Evolutionary conservation across 139 green algal genomes (phyloP).

Genomic region (Volvox reticuliferus): DNA sequence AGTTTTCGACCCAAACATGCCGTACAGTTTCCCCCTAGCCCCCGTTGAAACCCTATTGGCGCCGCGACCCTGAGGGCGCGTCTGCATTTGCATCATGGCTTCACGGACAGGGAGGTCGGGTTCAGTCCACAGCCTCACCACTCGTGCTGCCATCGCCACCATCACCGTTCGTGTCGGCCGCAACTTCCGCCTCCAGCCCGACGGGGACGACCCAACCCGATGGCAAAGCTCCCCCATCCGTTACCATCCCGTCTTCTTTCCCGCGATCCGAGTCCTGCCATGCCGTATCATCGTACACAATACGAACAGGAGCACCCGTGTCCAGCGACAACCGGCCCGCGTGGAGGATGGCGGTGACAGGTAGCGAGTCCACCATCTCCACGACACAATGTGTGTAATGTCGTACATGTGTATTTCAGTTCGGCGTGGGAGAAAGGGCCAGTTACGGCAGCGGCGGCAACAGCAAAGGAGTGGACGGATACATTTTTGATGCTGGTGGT

Average conservation of each 20-base stretch:
- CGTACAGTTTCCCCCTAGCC: too few relatives aligned
- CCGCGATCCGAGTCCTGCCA: background rate
- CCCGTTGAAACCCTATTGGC: too few relatives aligned
- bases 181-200: background rate
- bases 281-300: slow-evolving; percentile 47
- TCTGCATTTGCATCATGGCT: too few relatives aligned
- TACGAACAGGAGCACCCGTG: slow-evolving; percentile 29
- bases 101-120: too few relatives aligned
- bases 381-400: too few relatives aligned
- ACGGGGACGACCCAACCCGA: background rate
- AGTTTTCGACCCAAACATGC: too few relatives aligned
- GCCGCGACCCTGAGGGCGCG: too few relatives aligned
- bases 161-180: too few relatives aligned
- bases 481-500: too few relatives aligned
- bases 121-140: background rate
- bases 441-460: too few relatives aligned
- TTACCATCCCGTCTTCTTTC: background rate
- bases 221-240: background rate
- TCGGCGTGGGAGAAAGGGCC: too few relatives aligned
- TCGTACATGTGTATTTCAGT: background rate
- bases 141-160: background rate
- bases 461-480: too few relatives aligned
- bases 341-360: slow-evolving; percentile 70
- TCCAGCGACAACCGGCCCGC: slow-evolving; percentile 66
- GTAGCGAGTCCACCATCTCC: slow-evolving; percentile 35